phyloP scores from a whole-genome alignment of 495 filamentous ascomycete genomes.

The Aspergillus carlsbadensis region DNA sequence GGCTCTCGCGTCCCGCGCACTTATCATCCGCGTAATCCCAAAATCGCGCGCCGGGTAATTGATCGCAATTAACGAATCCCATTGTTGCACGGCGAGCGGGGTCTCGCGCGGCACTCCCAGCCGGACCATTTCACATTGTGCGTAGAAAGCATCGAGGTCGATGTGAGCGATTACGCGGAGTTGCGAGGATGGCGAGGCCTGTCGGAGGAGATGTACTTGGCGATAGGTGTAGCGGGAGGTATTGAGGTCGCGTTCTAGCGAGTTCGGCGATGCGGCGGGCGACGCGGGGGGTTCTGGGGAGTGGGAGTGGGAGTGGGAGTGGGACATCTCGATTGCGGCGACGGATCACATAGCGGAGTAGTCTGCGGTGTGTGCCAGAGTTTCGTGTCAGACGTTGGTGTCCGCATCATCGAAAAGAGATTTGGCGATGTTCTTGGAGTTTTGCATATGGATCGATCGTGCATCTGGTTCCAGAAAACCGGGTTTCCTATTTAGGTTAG shows the following conservation, averaged over 20 bases:
- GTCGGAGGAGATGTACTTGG: constrained; percentile 71
- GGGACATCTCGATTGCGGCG: constrained; percentile 21
- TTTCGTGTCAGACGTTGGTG: neutral
- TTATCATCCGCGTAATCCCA: constrained; percentile 73
- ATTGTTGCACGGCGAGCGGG: constrained; percentile 84
- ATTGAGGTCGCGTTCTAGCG: too few species aligned
- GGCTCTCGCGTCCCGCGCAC: constrained; percentile 80
- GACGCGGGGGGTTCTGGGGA: constrained; percentile 29
- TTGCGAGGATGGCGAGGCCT: constrained; percentile 68
- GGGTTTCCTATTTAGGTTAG: neutral
- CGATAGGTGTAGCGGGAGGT: constrained; percentile 78
- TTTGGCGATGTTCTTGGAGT: neutral
- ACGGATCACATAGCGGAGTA: constrained; percentile 18
- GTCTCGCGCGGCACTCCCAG: constrained; percentile 68
- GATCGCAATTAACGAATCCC: constrained; percentile 85
- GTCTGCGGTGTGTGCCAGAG: neutral
- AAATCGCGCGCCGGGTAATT: constrained; percentile 88
- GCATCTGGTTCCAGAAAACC: neutral
- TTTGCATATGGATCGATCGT: neutral
- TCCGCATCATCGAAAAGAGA: neutral
- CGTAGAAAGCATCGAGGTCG: constrained; percentile 97
- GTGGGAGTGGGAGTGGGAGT: constrained; percentile 26
- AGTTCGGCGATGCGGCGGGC: constrained; percentile 6
- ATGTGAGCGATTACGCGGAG: constrained; percentile 87
- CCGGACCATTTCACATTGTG: constrained; percentile 92